These are phyloP conservation scores for Phalaenopsis hybrid DNA, from an alignment of 116 monocot species.

Conservation along the genomic window DNA sequence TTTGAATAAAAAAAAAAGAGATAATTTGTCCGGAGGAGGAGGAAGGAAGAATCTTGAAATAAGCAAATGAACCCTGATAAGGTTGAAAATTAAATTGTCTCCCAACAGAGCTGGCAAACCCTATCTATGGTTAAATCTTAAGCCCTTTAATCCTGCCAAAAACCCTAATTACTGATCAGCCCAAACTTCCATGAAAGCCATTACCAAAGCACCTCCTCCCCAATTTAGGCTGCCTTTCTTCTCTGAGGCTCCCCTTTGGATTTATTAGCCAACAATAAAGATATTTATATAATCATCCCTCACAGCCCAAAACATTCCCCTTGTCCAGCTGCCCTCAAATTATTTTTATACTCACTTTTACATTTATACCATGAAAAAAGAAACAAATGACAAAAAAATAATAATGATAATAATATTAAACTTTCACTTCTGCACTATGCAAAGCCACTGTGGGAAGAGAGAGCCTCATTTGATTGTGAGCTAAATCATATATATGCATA, in stretches of 20 bases:
- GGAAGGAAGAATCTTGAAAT: conserved; percentile 2
- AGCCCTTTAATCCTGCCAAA: background rate
- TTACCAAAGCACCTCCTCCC: background rate
- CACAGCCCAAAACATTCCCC: conserved; percentile 14
- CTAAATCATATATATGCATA: no score
- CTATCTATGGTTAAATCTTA: background rate
- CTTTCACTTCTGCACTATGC: no score
- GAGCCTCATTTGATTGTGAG: no score
- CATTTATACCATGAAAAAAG: no score
- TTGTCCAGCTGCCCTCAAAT: background rate
- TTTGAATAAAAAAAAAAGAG: no score
- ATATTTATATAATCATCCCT: background rate
- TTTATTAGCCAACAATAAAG: background rate
- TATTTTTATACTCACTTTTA: no score
- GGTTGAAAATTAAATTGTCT: background rate
- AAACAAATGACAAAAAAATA: no score
- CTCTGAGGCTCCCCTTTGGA: background rate
- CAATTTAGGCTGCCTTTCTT: background rate
- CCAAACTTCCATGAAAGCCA: conserved; percentile 11
- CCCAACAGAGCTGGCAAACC: background rate
- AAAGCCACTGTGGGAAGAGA: no score
- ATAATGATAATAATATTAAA: no score
- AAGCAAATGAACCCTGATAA: background rate
- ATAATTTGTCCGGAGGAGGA: no score
- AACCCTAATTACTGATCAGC: background rate